phyloP scores from a whole-genome alignment of 108 stramenopile species.

The Cyclotella baltica region DNA sequence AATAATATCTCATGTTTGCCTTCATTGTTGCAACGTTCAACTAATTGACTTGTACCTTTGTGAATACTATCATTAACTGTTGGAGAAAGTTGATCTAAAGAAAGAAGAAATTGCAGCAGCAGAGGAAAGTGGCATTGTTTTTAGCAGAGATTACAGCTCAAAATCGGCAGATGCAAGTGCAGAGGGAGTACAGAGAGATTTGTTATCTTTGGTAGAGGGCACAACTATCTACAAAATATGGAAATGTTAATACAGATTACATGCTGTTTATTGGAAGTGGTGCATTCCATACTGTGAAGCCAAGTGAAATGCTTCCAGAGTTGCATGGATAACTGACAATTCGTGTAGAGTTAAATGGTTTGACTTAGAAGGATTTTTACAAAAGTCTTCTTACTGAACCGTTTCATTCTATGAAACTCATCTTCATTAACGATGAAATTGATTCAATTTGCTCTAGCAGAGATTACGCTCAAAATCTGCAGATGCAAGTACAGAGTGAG shows the following conservation, averaged over 20 bases:
- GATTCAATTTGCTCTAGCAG: too few relatives aligned
- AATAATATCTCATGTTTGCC: too few relatives aligned
- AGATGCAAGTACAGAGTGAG: constrained; percentile 98
- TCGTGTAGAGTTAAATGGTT: constrained; percentile 97
- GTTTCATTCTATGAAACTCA: neutral
- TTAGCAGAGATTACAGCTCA: constrained; percentile 84
- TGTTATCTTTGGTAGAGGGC: constrained; percentile 98
- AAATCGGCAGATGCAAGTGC: constrained; percentile 96
- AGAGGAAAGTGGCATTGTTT: constrained; percentile 98
- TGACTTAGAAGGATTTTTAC: constrained; percentile 98
- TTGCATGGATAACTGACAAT: constrained; percentile 98
- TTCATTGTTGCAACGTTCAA: too few relatives aligned
- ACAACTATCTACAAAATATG: constrained; percentile 98
- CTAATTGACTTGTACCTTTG: too few relatives aligned
- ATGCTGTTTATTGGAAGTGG: constrained; percentile 97
- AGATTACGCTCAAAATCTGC: constrained; percentile 85
- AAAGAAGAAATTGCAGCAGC: constrained; percentile 95
- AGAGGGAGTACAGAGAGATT: constrained; percentile 98
- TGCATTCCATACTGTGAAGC: constrained; percentile 95
- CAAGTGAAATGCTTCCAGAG: constrained; percentile 97
- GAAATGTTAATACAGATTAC: constrained; percentile 98
- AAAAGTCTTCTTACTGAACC: constrained; percentile 99
- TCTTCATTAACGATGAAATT: too few relatives aligned
- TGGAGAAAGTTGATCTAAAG: constrained; percentile 91
- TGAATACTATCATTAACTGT: constrained; percentile 29